Base-by-base conservation (phyloP, 2,329 filamentous ascomycete genomes). In the Pseudopithomyces chartarum region DNA sequence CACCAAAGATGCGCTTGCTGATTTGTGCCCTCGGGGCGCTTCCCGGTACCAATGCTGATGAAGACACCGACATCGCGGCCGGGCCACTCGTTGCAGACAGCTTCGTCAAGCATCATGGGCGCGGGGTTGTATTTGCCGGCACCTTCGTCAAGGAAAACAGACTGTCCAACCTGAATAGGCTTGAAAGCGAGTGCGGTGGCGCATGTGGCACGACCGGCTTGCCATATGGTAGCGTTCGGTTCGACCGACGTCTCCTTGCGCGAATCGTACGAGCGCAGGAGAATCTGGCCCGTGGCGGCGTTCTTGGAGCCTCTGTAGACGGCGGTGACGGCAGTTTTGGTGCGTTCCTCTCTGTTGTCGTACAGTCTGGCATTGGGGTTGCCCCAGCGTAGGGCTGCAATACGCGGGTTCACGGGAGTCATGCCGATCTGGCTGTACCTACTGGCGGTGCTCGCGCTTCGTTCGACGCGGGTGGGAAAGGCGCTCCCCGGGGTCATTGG, bases 111-210 rank as follows among this genome's bases (percentile, higher is more conserved):
- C 0, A 92, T 86, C 60, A 90, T 85, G 1, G 92, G 91, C 0
- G 92, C 84, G 0, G 94, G 95, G 71, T 99, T 99, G 78, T 95
- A 99, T 59, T 90, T 92, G 4, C 95, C 95, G 1, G 85, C 84
- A 1, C 95, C 95, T 73, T 98, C 94, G 65, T 99, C 95, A 58
- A 97, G 89, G 70, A 99, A 99, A 10, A 92, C 83, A 0, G 92
- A 94, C 74, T 98, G 94, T 3, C 95, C 95, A 38, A 99, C 91
- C 63, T 90, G 89, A 48, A 99, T 92, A 0, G 94, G 92, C 74
- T 99, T 99, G 79, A 99, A 99, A 1, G 95, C 95, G 42, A 97
- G 82, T 0, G 91, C 92, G 1, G 94, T 95, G 0, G 95, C 91
- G 52, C 86, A 91, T 1, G 95, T 99, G n/a, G 95, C 95, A 58